These are phyloP conservation scores for Blastocystis sp. DNA, from an alignment of 352 stramenopile species.

Conservation along the genomic window DNA sequence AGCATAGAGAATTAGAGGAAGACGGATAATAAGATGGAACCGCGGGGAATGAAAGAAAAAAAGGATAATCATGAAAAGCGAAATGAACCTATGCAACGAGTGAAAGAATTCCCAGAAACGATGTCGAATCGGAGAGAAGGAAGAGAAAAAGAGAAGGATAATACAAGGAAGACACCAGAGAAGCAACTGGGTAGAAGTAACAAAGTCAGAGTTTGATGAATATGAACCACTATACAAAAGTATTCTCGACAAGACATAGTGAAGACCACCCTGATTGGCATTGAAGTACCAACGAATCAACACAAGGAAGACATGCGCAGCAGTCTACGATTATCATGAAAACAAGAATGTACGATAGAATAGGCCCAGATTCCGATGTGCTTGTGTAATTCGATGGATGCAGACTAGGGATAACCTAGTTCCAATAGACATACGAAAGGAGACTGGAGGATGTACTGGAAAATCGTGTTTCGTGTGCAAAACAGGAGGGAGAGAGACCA, in stretches of 20 bases:
- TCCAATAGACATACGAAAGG: background rate
- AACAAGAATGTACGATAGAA: background rate
- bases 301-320: background rate
- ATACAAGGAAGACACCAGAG: background rate
- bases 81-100: background rate
- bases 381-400: background rate
- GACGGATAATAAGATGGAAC: background rate
- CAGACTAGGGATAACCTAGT: background rate
- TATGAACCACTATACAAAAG: background rate
- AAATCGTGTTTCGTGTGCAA: constrained; percentile 21
- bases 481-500: constrained; percentile 7
- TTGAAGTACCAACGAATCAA: background rate
- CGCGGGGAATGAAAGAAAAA: background rate
- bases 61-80: background rate
- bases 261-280: background rate
- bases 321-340: background rate
- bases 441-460: constrained; percentile 16
- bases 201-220: background rate
- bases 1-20: background rate
- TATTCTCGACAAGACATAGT: background rate
- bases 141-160: background rate
- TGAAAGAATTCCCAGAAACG: background rate
- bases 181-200: background rate
- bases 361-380: background rate
- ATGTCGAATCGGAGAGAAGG: background rate